These are phyloP conservation scores for Mortierella claussenii DNA, from an alignment of 192 early-diverging fungal genomes.

Conservation along the genomic window DNA sequence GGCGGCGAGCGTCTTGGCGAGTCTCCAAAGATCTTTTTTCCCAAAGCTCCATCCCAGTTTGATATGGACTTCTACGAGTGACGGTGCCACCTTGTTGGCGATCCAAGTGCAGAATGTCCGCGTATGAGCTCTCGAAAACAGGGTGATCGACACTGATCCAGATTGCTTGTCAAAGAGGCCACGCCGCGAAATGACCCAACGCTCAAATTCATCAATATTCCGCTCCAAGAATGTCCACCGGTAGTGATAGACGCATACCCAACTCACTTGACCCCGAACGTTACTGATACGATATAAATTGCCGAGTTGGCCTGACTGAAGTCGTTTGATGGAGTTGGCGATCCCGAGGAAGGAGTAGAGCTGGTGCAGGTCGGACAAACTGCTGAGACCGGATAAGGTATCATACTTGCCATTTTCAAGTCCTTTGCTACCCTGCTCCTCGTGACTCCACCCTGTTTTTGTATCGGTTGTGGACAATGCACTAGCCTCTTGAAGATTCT, in stretches of 20 bases:
- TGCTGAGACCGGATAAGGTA: constrained; percentile 12
- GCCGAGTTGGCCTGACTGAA: constrained; percentile 35
- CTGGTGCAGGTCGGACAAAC: constrained; percentile 29
- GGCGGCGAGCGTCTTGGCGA: constrained; percentile 26
- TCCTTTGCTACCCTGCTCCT: neutral
- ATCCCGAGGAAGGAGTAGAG: constrained; percentile 45
- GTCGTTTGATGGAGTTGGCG: constrained; percentile 3
- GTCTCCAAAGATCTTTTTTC: constrained; percentile 38
- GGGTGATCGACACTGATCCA: constrained; percentile 32
- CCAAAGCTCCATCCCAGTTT: constrained; percentile 48
- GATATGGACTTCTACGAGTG: constrained; percentile 42
- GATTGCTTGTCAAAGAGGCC: constrained; percentile 46
- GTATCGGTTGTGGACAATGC: neutral
- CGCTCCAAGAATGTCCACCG: constrained; percentile 52
- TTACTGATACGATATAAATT: constrained; percentile 47
- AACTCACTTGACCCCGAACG: constrained; percentile 33
- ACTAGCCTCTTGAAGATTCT: neutral
- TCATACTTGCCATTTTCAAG: neutral
- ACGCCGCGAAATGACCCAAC: constrained; percentile 38
- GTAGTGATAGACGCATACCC: constrained; percentile 48
- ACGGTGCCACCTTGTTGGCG: constrained; percentile 43
- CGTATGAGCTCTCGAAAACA: constrained; percentile 30
- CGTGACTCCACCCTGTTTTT: neutral
- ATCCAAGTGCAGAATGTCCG: constrained; percentile 52
- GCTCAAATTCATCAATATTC: constrained; percentile 49